Evolutionary conservation across 2,329 filamentous ascomycete species (phyloP).

Genomic region (Aureobasidium mangrovei): DNA sequence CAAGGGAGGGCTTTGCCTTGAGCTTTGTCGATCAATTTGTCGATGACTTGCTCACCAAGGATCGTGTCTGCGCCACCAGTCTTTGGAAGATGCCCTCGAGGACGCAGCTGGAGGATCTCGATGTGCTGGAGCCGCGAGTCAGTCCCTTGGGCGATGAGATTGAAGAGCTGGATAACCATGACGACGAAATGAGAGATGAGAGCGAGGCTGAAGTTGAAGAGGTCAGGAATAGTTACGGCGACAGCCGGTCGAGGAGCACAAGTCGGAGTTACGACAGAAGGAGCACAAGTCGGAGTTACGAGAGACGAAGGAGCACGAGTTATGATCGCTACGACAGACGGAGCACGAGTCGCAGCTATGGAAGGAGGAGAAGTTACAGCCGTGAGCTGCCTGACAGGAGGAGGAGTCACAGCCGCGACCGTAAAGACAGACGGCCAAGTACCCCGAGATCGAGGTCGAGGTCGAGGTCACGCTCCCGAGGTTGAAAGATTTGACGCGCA

Average conservation of each 20-base stretch:
- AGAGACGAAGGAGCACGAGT: background rate
- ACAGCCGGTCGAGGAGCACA: background rate
- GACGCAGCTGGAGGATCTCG: constrained; percentile 77
- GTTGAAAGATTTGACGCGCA: background rate
- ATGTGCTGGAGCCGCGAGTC: constrained; percentile 73
- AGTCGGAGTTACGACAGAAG: constrained; percentile 8
- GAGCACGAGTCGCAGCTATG: background rate
- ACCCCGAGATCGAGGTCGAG: background rate
- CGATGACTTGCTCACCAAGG: constrained; percentile 81
- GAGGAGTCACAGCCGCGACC: background rate
- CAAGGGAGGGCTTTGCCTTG: constrained; percentile 63
- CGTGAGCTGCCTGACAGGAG: background rate
- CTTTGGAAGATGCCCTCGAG: constrained; percentile 84
- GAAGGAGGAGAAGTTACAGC: background rate
- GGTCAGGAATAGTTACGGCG: constrained; percentile 17
- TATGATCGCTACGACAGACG: background rate
- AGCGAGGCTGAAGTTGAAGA: constrained; percentile 21
- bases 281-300: constrained; percentile 2
- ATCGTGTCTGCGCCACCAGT: constrained; percentile 82
- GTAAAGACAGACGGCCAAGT: background rate
- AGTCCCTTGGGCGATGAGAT: constrained; percentile 72
- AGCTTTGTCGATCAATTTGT: constrained; percentile 88
- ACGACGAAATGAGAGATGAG: constrained; percentile 21
- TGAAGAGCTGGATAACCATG: constrained; percentile 59
- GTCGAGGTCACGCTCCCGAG: background rate